Base-by-base conservation (phyloP, 139 green algal species). In the Coelastrella sp. region DNA sequence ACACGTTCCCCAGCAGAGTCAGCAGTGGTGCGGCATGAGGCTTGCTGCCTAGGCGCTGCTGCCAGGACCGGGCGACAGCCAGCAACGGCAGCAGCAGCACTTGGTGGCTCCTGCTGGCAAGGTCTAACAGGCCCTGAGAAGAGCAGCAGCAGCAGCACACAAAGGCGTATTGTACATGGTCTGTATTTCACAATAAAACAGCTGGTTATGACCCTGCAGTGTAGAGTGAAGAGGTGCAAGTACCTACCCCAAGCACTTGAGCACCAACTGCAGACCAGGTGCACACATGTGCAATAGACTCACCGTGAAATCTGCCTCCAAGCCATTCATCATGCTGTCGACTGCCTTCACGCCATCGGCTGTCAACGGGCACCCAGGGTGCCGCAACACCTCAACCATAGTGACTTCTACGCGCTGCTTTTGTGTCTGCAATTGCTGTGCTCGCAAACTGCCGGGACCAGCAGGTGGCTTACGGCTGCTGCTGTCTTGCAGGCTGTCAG, bases 231-330 rank as follows among this genome's bases (percentile, higher is more conserved):
- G 65, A 73, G 65, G 66, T 75, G 17, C 27, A n/a, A 49, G 35
- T 49, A 49, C 35, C 35, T 49, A 49, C 35, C 35, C 35, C 35
- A 49, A 49, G 35, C 35, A 49, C 35, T 49, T 49, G 35, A 49
- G 35, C 35, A 49, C 35, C 35, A 49, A 49, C 35, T 49, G 35
- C 35, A 49, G 35, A 49, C 35, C 35, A 49, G 35, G 35, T 49
- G 35, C 35, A 82, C 10, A 35, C 76, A 82, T 22, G 22, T 60
- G 1, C 76, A 0, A n/a, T 9, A 63, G 11, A 68, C 90, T 59
- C 90, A 91, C 87, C 87, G 81, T 72, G 78, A 93, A 93, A 14
- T 93, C 91, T 3, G 56, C 68, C 12, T 93, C 91, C 63, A 91
- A n/a, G 6, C 87, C 88, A n/a, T 60, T 24, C 88, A 93, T 25